phyloP scores from a whole-genome alignment of 2,329 filamentous ascomycete genomes.

The Dactylellina drechsleri region DNA sequence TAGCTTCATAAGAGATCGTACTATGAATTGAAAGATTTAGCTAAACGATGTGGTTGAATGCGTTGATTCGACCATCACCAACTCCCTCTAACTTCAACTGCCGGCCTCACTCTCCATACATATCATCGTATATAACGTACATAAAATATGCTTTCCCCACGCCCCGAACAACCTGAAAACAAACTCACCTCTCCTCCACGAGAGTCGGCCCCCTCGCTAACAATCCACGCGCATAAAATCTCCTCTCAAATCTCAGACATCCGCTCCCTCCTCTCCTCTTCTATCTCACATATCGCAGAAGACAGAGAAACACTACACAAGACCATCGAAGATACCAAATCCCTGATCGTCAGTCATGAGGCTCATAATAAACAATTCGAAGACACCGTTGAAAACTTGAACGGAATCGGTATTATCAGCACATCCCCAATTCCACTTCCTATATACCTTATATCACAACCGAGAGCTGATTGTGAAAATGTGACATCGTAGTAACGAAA shows the following conservation, averaged over 20 bases:
- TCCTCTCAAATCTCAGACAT: conserved; percentile 20
- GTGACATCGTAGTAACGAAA: conserved; percentile 7
- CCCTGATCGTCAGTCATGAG: background rate
- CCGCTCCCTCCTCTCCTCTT: conserved; percentile 16
- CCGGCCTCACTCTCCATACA: too few relatives aligned
- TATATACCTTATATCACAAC: background rate
- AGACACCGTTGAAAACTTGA: background rate
- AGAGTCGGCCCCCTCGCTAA: conserved; percentile 35
- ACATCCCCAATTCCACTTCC: background rate
- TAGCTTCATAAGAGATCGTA: too few relatives aligned
- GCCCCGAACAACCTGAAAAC: conserved; percentile 1
- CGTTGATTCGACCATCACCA: too few relatives aligned
- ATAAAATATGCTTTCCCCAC: conserved; percentile 17
- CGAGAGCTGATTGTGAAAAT: background rate
- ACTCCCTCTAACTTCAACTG: too few relatives aligned
- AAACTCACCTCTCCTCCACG: background rate
- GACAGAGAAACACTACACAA: conserved; percentile 10
- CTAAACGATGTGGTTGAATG: too few relatives aligned
- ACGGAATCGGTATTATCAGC: conserved; percentile 6
- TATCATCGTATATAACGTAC: too few relatives aligned
- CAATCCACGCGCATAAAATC: conserved; percentile 41
- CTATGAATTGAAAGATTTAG: too few relatives aligned
- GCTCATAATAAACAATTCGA: background rate
- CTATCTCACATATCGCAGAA: conserved; percentile 16
- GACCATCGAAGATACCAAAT: conserved; percentile 12